Evolutionary conservation across 768 basidiomycete genomes (phyloP).

Genomic region (Boletus barrowsii): DNA sequence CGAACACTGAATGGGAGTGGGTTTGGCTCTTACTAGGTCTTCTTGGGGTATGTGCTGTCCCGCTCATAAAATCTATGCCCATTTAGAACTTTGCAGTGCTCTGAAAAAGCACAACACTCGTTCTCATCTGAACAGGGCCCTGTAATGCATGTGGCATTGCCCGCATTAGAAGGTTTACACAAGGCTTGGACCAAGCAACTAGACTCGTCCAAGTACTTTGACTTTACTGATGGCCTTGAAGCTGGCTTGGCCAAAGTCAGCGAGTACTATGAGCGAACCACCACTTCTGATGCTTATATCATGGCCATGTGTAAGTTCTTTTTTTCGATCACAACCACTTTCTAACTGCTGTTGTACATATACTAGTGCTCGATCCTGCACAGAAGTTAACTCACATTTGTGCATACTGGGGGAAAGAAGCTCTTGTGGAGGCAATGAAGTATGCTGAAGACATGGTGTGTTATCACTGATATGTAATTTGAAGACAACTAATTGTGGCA

Average conservation of each 20-base stretch:
- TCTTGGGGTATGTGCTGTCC: slow-evolving; percentile 2
- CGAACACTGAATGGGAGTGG: no score
- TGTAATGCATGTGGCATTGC: neutral
- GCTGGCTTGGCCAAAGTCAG: neutral
- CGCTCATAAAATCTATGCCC: no score
- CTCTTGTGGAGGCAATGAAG: no score
- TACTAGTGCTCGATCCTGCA: neutral
- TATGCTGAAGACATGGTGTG: no score
- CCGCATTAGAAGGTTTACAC: neutral
- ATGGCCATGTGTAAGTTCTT: slow-evolving; percentile 2
- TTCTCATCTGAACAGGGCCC: slow-evolving; percentile 6
- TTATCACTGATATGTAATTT: no score
- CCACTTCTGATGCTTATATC: neutral
- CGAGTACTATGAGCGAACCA: neutral
- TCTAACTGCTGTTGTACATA: no score
- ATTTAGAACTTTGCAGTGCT: no score
- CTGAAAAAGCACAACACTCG: slow-evolving; percentile 4
- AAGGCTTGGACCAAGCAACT: slow-evolving; percentile 14
- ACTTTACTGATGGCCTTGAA: neutral
- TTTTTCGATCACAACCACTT: no score
- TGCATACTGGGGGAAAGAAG: no score
- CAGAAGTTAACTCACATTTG: neutral
- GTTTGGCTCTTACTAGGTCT: no score
- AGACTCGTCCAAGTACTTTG: neutral
- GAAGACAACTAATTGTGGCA: no score